Evolutionary conservation across 371 early-diverging fungal species (phyloP).

Genomic region (Mucor plumbeus): DNA sequence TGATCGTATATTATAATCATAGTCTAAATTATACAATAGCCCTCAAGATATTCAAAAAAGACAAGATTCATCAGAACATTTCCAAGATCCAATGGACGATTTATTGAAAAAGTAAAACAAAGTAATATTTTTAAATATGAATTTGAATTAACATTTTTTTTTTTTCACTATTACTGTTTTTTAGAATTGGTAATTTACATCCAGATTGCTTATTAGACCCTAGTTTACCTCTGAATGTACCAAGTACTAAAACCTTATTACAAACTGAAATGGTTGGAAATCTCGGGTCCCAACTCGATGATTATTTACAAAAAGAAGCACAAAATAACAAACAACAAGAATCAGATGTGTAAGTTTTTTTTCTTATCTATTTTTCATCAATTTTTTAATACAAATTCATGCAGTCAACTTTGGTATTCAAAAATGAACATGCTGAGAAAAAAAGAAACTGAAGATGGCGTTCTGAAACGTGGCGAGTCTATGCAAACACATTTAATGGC

Average conservation of each 20-base stretch:
- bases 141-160: not conserved
- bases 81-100: constrained; percentile 19
- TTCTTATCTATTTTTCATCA: not conserved
- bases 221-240: constrained; percentile 57
- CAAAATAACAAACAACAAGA: constrained; percentile 41
- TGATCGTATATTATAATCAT: not conserved
- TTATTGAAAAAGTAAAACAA: constrained; percentile 30
- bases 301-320: constrained; percentile 63
- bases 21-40: not conserved
- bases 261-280: constrained; percentile 45
- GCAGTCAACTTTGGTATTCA: constrained; percentile 48
- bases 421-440: constrained; percentile 53
- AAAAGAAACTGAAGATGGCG: constrained; percentile 23
- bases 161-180: no score
- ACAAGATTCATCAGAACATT: not conserved
- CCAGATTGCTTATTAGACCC: constrained; percentile 67
- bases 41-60: not conserved
- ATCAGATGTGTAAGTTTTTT: constrained; percentile 39
- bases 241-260: constrained; percentile 34
- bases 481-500: constrained; percentile 41
- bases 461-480: constrained; percentile 27
- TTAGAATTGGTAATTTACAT: constrained; percentile 64
- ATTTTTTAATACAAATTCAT: not conserved
- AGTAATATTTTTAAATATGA: no score
- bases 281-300: constrained; percentile 48